Evolutionary conservation across 352 stramenopile genomes (phyloP).

Genomic region (Globisporangium viniferum): DNA sequence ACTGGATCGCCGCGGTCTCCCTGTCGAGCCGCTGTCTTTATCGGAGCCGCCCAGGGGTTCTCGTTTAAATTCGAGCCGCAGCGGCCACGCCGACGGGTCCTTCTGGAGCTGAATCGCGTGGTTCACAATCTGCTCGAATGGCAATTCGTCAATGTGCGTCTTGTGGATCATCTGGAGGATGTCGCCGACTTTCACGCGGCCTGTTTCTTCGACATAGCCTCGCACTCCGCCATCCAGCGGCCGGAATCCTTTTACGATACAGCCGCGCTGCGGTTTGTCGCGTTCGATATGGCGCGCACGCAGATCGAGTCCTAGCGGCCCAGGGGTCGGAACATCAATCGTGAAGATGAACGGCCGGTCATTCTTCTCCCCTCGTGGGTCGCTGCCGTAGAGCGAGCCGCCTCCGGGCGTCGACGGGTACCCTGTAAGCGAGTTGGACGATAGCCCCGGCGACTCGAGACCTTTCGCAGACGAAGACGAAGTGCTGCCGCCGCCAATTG

Average conservation of each 20-base stretch:
- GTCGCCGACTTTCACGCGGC: constrained; percentile 71
- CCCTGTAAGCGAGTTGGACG: constrained; percentile 34
- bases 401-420: constrained; percentile 28
- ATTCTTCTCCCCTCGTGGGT: constrained; percentile 35
- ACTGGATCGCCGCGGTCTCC: constrained; percentile 53
- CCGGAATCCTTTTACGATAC: constrained; percentile 78
- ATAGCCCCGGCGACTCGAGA: constrained; percentile 12
- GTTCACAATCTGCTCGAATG: constrained; percentile 82
- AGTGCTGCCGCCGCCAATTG: constrained; percentile 32
- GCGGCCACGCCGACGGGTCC: constrained; percentile 60
- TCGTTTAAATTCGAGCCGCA: constrained; percentile 74
- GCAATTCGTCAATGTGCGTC: constrained; percentile 74
- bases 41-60: constrained; percentile 29
- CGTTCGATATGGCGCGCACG: constrained; percentile 70
- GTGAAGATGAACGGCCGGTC: constrained; percentile 69
- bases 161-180: constrained; percentile 81
- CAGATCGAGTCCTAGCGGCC: constrained; percentile 70
- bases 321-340: constrained; percentile 65
- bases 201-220: constrained; percentile 74
- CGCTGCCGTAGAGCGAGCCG: constrained; percentile 43
- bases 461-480: constrained; percentile 17
- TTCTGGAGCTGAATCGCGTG: constrained; percentile 73
- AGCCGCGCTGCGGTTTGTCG: constrained; percentile 68
- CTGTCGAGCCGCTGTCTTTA: constrained; percentile 21
- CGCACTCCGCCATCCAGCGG: constrained; percentile 41